phyloP scores from a whole-genome alignment of 306 rosid genomes.

The Luffa aegyptiaca region DNA sequence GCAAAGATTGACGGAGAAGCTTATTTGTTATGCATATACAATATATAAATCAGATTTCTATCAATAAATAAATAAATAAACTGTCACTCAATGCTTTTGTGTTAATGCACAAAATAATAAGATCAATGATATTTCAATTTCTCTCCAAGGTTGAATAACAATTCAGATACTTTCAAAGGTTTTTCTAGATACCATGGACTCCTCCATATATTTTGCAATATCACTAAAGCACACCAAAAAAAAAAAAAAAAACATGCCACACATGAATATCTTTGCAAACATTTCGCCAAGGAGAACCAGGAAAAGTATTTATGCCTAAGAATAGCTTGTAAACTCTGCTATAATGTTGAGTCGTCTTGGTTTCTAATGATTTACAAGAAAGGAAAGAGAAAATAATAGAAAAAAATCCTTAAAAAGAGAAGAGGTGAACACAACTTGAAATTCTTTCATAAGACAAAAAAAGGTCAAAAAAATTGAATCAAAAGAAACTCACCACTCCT shows the following conservation, averaged over 20 bases:
- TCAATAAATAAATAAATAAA: neutral
- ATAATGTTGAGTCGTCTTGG: neutral
- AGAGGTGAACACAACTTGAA: neutral
- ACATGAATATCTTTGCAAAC: too few species aligned
- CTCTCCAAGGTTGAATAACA: neutral
- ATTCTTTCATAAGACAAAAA: neutral
- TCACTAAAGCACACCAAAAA: neutral
- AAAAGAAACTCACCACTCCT: slow-evolving; percentile 66
- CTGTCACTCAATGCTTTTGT: neutral
- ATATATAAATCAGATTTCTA: neutral
- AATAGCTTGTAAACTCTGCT: neutral
- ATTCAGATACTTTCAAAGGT: neutral
- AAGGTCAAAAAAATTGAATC: neutral
- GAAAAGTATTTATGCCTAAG: neutral
- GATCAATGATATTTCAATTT: neutral
- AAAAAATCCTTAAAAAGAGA: neutral
- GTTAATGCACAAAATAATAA: neutral
- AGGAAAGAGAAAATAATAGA: neutral
- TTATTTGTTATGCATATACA: neutral
- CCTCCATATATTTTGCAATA: neutral
- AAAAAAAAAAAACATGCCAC: too few species aligned
- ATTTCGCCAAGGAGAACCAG: neutral
- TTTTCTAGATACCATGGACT: neutral
- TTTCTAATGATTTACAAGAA: neutral
- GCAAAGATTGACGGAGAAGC: slow-evolving; percentile 23